These are phyloP conservation scores for Mycogone perniciosa DNA, from an alignment of 2,329 filamentous ascomycete species.

Conservation along the genomic window DNA sequence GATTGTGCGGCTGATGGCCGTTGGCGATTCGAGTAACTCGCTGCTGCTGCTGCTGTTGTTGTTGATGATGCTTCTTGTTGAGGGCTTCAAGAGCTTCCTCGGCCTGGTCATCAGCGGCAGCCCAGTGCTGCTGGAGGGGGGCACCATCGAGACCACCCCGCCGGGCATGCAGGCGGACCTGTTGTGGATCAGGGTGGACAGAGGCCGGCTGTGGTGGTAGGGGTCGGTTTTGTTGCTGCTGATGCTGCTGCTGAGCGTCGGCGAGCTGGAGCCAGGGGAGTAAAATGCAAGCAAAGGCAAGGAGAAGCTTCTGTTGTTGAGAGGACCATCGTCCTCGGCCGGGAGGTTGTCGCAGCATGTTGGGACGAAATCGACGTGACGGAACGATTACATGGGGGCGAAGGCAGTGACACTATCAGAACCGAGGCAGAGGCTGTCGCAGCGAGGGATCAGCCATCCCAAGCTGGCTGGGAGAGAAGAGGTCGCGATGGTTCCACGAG, in stretches of 20 bases:
- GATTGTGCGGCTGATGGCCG: constrained; percentile 14
- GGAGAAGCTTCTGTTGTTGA: constrained; percentile 40
- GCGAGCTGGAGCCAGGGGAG: constrained; percentile 49
- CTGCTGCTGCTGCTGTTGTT: constrained; percentile 17
- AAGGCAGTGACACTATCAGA: constrained; percentile 5
- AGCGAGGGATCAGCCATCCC: constrained; percentile 14
- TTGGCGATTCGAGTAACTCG: constrained; percentile 11
- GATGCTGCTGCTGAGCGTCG: constrained; percentile 60
- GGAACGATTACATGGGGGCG: constrained; percentile 15
- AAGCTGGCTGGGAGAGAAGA: neutral
- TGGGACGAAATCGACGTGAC: constrained; percentile 5
- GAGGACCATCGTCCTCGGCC: constrained; percentile 48
- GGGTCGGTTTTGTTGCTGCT: constrained; percentile 17
- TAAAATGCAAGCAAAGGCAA: constrained; percentile 53
- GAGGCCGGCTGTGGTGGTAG: neutral
- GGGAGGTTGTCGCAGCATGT: constrained; percentile 59
- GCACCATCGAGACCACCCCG: constrained; percentile 20
- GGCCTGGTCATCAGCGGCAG: constrained; percentile 23
- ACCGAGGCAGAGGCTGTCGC: constrained; percentile 10
- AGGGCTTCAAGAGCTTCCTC: constrained; percentile 22
- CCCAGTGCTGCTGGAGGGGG: constrained; percentile 24
- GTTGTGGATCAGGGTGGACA: constrained; percentile 9
- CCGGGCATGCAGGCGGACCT: constrained; percentile 2
- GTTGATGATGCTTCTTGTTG: constrained; percentile 20
- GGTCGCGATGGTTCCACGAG: neutral